Conservation (phyloP, 2,329 filamentous ascomycete species). For the Colletotrichum sp. region DNA sequence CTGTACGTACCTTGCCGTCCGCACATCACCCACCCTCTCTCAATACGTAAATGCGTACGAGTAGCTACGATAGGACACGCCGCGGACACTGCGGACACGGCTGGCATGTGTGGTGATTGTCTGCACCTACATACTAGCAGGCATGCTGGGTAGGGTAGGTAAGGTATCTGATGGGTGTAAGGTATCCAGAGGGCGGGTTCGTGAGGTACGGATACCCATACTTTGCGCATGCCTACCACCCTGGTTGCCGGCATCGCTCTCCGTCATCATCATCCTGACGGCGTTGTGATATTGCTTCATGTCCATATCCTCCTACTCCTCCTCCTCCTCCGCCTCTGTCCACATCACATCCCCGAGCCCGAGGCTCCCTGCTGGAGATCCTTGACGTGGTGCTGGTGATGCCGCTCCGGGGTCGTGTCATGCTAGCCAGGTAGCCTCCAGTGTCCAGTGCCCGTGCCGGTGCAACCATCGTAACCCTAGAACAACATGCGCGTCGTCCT, state of each 20-base stretch:
- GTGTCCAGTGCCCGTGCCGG: neutral
- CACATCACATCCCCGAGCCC: neutral
- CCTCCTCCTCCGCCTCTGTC: neutral
- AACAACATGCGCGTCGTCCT: neutral
- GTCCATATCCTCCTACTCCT: neutral
- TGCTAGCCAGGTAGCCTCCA: neutral
- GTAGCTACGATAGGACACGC: neutral
- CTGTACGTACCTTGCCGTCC: constrained; percentile 1
- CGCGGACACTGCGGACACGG: neutral
- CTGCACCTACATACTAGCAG: neutral
- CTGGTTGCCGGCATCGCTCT: neutral
- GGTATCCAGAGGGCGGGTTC: neutral
- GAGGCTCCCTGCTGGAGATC: neutral
- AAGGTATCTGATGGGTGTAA: neutral
- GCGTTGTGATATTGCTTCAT: neutral
- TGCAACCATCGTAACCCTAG: constrained; percentile 7
- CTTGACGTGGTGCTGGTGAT: neutral
- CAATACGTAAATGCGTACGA: neutral
- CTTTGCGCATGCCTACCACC: neutral
- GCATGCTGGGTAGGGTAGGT: neutral
- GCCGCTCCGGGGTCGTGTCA: neutral
- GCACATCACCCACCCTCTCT: neutral
- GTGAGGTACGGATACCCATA: neutral
- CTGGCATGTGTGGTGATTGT: neutral
- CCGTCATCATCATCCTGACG: neutral